Evolutionary conservation across 1,284 basidiomycete species (phyloP).

Genomic region (Ceratobasidium papillatum): DNA sequence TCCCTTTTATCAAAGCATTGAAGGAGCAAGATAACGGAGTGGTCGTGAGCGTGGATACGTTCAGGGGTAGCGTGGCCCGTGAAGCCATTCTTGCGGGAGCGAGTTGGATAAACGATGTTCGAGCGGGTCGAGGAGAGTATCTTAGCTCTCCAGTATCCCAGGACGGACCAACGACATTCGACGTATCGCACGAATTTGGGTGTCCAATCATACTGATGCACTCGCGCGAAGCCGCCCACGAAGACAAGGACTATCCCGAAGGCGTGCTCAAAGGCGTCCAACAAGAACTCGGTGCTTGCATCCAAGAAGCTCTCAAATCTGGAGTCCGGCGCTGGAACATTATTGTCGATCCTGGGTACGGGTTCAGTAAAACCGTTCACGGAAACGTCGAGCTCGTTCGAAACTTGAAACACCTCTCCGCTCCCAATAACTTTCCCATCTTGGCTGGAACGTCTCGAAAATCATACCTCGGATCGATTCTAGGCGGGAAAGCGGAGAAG

Average conservation of each 20-base stretch:
- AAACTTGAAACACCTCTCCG: constrained; percentile 61
- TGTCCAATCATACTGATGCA: constrained; percentile 90
- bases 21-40: constrained; percentile 52
- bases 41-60: constrained; percentile 92
- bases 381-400: constrained; percentile 80
- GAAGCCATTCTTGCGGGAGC: constrained; percentile 84
- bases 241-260: constrained; percentile 72
- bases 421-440: constrained; percentile 59
- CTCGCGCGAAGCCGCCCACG: constrained; percentile 80
- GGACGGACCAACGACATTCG: constrained; percentile 64
- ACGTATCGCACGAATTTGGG: constrained; percentile 66
- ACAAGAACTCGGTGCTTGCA: constrained; percentile 75
- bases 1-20: constrained; percentile 70
- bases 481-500: constrained; percentile 56
- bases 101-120: constrained; percentile 94
- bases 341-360: constrained; percentile 91
- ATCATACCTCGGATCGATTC: constrained; percentile 77
- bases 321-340: constrained; percentile 91
- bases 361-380: constrained; percentile 89
- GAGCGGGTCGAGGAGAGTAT: constrained; percentile 73
- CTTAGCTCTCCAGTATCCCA: background rate
- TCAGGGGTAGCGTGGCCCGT: constrained; percentile 83
- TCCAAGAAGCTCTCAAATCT: constrained; percentile 74
- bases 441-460: constrained; percentile 86
- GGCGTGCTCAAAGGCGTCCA: constrained; percentile 76